Evolutionary conservation across 257 asterid species (phyloP).

Genomic region (Ocimum tenuiflorum): DNA sequence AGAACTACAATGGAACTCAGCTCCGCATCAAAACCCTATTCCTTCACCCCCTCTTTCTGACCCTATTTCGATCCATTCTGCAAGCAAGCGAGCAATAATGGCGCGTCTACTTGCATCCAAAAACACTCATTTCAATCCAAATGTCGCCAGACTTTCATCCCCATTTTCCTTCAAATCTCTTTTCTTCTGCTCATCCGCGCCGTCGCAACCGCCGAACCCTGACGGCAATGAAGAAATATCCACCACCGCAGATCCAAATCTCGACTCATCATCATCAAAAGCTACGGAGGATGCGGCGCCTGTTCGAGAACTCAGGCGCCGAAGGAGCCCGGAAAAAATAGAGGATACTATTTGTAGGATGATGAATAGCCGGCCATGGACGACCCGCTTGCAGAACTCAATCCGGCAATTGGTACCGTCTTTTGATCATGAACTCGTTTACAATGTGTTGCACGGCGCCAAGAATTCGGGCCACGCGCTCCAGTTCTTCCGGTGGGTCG

Average conservation of each 20-base stretch:
- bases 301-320: conserved; percentile 35
- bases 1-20: conserved; percentile 6
- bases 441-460: conserved; percentile 67
- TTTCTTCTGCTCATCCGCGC: conserved; percentile 36
- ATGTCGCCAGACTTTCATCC: conserved; percentile 30
- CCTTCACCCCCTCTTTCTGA: neutral
- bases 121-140: conserved; percentile 27
- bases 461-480: conserved; percentile 77
- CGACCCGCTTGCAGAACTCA: conserved; percentile 83
- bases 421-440: conserved; percentile 68
- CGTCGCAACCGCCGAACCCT: conserved; percentile 16
- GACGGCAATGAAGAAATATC: conserved; percentile 16
- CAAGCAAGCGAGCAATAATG: conserved; percentile 28
- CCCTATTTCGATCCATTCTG: neutral
- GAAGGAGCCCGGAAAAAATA: conserved; percentile 39
- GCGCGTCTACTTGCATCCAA: conserved; percentile 38
- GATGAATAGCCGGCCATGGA: conserved; percentile 90
- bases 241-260: conserved; percentile 8
- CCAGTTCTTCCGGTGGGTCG: conserved; percentile 94
- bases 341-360: conserved; percentile 68
- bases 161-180: conserved; percentile 37
- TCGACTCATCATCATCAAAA: conserved; percentile 4
- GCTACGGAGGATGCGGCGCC: conserved; percentile 4
- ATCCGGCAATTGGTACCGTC: conserved; percentile 59
- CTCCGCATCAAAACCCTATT: conserved; percentile 18